phyloP scores from a whole-genome alignment of 2,329 filamentous ascomycete species.

The Talaromyces sp. region DNA sequence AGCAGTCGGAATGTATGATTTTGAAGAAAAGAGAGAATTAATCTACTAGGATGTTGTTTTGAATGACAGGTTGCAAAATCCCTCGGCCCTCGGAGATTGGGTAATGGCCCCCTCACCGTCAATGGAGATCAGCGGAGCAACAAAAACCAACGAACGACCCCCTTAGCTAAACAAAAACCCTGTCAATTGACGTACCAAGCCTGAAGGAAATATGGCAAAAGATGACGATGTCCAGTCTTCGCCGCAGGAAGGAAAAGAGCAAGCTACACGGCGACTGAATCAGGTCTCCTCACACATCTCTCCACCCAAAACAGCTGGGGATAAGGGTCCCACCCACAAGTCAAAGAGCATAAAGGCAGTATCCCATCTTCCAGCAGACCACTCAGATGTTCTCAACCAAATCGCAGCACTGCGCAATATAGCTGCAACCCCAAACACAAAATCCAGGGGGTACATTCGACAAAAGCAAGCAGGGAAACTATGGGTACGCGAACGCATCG shows the following conservation, averaged over 20 bases:
- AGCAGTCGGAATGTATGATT: no score
- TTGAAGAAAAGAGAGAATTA: background rate
- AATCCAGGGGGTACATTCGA: slow-evolving; percentile 61
- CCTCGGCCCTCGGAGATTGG: slow-evolving; percentile 25
- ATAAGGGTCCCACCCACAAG: slow-evolving; percentile 24
- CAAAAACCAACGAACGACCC: slow-evolving; percentile 1
- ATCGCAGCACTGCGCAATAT: slow-evolving; percentile 55
- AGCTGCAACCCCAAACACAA: slow-evolving; percentile 58
- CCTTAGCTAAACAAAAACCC: background rate
- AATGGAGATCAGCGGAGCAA: background rate
- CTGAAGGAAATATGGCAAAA: slow-evolving; percentile 9
- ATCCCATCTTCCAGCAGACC: slow-evolving; percentile 58
- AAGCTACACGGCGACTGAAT: slow-evolving; percentile 49
- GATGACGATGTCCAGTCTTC: slow-evolving; percentile 11
- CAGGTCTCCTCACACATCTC: slow-evolving; percentile 53
- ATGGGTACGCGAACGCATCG: slow-evolving; percentile 65
- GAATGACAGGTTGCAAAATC: background rate
- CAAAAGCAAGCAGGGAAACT: slow-evolving; percentile 67
- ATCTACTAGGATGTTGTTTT: background rate
- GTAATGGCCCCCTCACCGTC: slow-evolving; percentile 12
- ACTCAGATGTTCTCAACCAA: slow-evolving; percentile 63
- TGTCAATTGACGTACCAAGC: background rate
- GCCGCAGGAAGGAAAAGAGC: slow-evolving; percentile 11
- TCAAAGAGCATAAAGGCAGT: slow-evolving; percentile 31
- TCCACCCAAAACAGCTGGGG: slow-evolving; percentile 15